phyloP scores from a whole-genome alignment of 139 green algal genomes.

The Asterochloris sp. region DNA sequence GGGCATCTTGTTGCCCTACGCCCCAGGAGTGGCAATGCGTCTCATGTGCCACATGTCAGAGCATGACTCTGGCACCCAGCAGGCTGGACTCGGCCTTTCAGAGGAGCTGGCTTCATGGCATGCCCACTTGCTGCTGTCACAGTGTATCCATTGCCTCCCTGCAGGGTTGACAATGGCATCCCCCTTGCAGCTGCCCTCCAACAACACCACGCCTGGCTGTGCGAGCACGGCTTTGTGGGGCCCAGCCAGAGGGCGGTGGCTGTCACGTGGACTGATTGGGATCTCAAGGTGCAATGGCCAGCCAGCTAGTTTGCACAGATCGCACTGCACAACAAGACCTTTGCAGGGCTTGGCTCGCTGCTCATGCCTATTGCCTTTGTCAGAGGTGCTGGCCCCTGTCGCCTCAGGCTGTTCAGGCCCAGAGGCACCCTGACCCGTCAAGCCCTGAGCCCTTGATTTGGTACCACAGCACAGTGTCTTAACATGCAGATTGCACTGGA shows the following conservation, averaged over 20 bases:
- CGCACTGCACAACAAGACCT: not conserved
- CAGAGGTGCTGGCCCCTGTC: no score
- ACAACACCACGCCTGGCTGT: slow-evolving; percentile 49
- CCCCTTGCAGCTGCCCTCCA: slow-evolving; percentile 37
- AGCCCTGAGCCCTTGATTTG: not conserved
- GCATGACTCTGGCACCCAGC: no score
- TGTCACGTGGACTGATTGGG: slow-evolving; percentile 72
- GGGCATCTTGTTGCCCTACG: not conserved
- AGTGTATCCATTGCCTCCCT: not conserved
- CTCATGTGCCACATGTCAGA: no score
- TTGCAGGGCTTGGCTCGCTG: no score
- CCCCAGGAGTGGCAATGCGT: no score
- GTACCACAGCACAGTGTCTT: no score
- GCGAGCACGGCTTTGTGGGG: slow-evolving; percentile 35
- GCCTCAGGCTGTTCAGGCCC: not conserved
- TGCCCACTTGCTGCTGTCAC: no score
- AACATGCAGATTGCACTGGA: not conserved
- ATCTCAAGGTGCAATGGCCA: slow-evolving; percentile 45
- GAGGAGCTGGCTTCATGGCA: no score
- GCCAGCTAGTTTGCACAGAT: not conserved
- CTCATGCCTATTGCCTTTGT: no score
- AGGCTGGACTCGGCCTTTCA: no score
- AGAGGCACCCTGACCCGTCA: not conserved
- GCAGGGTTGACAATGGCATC: slow-evolving; percentile 52
- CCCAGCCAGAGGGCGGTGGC: slow-evolving; percentile 28